Percentiles rank a stretch among this genome's conserved stretches.
phyloP scores from a whole-genome alignment of 352 stramenopile genomes.

The Ophiocytium majus region DNA sequence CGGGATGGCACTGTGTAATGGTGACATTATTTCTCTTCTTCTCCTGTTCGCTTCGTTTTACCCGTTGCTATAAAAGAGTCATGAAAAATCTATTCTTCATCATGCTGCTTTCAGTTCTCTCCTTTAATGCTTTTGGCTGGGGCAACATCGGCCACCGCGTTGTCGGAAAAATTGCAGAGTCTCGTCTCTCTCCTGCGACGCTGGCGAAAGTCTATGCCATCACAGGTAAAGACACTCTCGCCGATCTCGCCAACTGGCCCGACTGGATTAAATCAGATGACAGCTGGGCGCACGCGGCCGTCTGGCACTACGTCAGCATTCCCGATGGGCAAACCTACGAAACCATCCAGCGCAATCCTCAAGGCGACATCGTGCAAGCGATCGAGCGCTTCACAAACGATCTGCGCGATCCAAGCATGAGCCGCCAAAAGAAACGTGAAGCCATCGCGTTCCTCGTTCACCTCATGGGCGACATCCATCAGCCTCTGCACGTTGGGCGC shows the following conservation, averaged over 20 bases:
- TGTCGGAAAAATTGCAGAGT: slow-evolving; percentile 13
- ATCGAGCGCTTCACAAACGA: slow-evolving; percentile 9
- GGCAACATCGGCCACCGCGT: slow-evolving; percentile 14
- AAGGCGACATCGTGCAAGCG: background rate
- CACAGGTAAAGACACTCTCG: slow-evolving; percentile 8
- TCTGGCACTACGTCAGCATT: slow-evolving; percentile 15
- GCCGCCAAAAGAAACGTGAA: background rate
- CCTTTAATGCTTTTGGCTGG: slow-evolving; percentile 1
- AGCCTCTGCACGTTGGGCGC: background rate
- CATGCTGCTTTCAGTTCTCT: background rate
- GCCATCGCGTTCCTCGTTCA: slow-evolving; percentile 12
- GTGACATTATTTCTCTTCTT: slow-evolving; percentile 14
- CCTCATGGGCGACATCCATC: slow-evolving; percentile 12
- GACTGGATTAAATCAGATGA: slow-evolving; percentile 15
- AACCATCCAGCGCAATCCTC: slow-evolving; percentile 1
- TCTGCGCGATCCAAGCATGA: background rate
- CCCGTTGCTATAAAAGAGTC: background rate
- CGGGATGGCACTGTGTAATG: background rate
- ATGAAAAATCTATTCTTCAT: slow-evolving; percentile 7
- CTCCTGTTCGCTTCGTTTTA: background rate
- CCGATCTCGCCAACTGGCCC: slow-evolving; percentile 13
- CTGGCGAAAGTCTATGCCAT: slow-evolving; percentile 4
- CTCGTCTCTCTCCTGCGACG: background rate
- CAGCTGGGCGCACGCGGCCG: background rate
- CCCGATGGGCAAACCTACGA: background rate